Evolutionary conservation across 768 basidiomycete species (phyloP), one percentile per base, ranked within the genome.

Genomic region (Mycena epipterygia): DNA sequence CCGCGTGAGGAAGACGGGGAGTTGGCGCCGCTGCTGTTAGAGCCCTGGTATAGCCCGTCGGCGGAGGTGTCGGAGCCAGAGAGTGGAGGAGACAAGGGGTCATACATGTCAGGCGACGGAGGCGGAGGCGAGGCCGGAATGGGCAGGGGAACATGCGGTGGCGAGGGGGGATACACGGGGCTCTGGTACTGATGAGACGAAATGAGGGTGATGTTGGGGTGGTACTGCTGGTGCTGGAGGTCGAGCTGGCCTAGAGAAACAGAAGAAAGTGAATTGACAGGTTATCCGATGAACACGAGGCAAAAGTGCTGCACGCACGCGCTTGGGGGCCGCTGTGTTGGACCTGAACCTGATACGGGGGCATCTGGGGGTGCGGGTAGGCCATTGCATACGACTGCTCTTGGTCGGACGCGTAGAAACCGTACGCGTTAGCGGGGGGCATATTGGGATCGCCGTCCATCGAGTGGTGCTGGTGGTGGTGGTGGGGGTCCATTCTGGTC

Each of bases 1-100:
- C 87, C 91, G 78, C 93, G 86, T 63, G 93, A 94, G 41, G 93
- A 92, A 32, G 92, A 88, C 55, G 93, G 91, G 71, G 94, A 95
- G 76, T 91, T 92, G 63, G 91, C 89, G 79, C 90, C 89, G 79
- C 90, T 92, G 78, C 89, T 89, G 84, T 93, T 93, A 71, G 92
- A 93, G 77, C 89, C 89, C 84, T 92, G 91, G 87, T 94, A 91
- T 69, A 91, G 81, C 77, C 92, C 92, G 88, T 94, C 93, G 75
- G 87, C 92, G 78, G 94, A 95, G 79, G 93, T 93, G 83, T 95
- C 94, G 84, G 94, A 95, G 84, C 93, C 93, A 85, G 93, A 95
- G 79, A 94, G 86, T 83, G 92, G 93, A 79, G 94, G 94, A 65
- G 93, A 94, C 76, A 94, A 84, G 79, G 93, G 91, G 84, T 93